Conservation (phyloP, 1,284 basidiomycete genomes). For the Ustilago bromivora region DNA sequence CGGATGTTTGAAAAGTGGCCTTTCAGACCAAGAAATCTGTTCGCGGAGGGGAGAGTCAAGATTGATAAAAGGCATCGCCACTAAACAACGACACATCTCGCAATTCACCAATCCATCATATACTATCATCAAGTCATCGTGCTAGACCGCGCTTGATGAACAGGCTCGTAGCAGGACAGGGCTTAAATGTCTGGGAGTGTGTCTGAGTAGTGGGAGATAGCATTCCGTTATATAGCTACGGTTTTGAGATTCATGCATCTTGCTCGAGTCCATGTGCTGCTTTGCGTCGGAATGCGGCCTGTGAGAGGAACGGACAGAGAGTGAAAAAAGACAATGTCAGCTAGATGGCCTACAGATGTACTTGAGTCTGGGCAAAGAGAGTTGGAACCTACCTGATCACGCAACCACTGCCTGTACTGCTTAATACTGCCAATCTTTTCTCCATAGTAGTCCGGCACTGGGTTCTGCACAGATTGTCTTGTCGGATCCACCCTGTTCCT, state of each 20-base stretch:
- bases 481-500: conserved; percentile 61
- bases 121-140: no score
- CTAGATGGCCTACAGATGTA: conserved; percentile 3
- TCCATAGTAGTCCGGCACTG: conserved; percentile 66
- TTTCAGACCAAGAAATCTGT: conserved; percentile 60
- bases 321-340: neutral
- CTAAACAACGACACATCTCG: neutral
- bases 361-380: conserved; percentile 21
- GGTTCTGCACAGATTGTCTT: conserved; percentile 65
- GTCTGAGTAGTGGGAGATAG: conserved; percentile 1
- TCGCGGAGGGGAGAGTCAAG: conserved; percentile 56
- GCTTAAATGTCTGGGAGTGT: neutral
- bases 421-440: conserved; percentile 66
- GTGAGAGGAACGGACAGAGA: neutral
- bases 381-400: conserved; percentile 30
- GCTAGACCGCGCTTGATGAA: no score
- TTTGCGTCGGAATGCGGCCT: conserved; percentile 61
- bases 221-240: neutral
- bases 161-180: no score
- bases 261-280: conserved; percentile 62
- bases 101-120: neutral
- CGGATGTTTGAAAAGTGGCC: conserved; percentile 67
- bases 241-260: conserved; percentile 26
- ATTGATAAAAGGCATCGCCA: conserved; percentile 35
- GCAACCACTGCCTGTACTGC: conserved; percentile 67